phyloP scores from a whole-genome alignment of 306 rosid genomes.

The Quillaja saponaria region DNA sequence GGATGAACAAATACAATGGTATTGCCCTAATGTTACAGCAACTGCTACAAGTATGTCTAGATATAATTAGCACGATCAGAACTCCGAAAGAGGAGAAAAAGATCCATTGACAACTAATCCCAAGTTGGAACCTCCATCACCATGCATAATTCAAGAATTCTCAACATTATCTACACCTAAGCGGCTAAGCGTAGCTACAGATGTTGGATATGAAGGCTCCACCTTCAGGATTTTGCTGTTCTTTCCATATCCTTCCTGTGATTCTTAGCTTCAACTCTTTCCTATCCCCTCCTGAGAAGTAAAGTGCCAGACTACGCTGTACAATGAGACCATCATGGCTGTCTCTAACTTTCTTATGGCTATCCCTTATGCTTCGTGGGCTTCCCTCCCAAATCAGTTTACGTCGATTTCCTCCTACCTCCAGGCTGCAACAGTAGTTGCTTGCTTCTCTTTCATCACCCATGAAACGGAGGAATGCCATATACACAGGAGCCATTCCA shows the following conservation, averaged over 20 bases:
- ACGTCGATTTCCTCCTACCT: conserved; percentile 74
- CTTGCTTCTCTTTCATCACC: conserved; percentile 67
- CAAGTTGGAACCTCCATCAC: conserved; percentile 29
- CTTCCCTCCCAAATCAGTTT: conserved; percentile 69
- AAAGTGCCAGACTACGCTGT: conserved; percentile 73
- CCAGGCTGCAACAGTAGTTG: conserved; percentile 71
- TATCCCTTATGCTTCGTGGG: conserved; percentile 69
- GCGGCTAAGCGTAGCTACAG: conserved; percentile 43
- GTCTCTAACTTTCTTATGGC: conserved; percentile 73
- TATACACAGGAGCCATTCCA: conserved; percentile 73
- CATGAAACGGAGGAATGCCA: conserved; percentile 81
- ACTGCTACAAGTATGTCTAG: too few relatives aligned
- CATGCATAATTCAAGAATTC: conserved; percentile 18
- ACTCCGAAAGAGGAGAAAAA: background rate
- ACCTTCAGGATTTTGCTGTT: conserved; percentile 65
- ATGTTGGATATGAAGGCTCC: conserved; percentile 60
- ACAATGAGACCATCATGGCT: conserved; percentile 77
- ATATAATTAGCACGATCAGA: conserved; percentile 27
- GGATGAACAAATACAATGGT: too few relatives aligned
- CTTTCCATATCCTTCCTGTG: conserved; percentile 79
- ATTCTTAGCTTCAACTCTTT: conserved; percentile 76
- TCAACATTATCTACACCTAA: conserved; percentile 33
- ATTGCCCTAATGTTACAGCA: too few relatives aligned
- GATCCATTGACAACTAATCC: conserved; percentile 10
- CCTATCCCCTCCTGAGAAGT: conserved; percentile 79